Conservation (phyloP, 306 rosid genomes). For the Hippophae rhamnoides region DNA sequence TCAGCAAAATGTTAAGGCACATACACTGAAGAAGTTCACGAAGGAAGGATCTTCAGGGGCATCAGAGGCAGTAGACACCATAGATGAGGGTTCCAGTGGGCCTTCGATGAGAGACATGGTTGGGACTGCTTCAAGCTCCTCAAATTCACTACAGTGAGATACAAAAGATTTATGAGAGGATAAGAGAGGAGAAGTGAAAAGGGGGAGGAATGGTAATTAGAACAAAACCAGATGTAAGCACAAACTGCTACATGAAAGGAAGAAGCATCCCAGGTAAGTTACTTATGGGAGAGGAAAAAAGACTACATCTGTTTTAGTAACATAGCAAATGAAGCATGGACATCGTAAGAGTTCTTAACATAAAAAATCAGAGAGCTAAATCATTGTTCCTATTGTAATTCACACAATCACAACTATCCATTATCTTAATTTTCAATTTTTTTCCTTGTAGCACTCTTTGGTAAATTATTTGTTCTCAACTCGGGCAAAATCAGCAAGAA, state of each 20-base stretch:
- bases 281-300: neutral
- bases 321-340: neutral
- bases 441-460: too few relatives aligned
- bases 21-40: constrained; percentile 45
- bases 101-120: constrained; percentile 40
- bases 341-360: neutral
- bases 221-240: neutral
- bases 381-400: too few relatives aligned
- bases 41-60: constrained; percentile 53
- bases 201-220: neutral
- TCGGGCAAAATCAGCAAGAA: too few relatives aligned
- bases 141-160: constrained; percentile 48
- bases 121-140: constrained; percentile 65
- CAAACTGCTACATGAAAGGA: neutral
- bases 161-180: neutral
- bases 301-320: neutral
- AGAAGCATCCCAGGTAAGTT: neutral
- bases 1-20: constrained; percentile 18
- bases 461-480: too few relatives aligned
- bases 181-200: neutral
- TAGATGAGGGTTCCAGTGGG: constrained; percentile 50
- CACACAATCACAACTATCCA: too few relatives aligned
- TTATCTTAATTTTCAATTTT: too few relatives aligned
- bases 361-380: too few relatives aligned
- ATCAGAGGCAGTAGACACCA: constrained; percentile 36